These are phyloP conservation scores for Penicillium bovifimosum DNA, from an alignment of 495 filamentous ascomycete species.

Conservation along the genomic window DNA sequence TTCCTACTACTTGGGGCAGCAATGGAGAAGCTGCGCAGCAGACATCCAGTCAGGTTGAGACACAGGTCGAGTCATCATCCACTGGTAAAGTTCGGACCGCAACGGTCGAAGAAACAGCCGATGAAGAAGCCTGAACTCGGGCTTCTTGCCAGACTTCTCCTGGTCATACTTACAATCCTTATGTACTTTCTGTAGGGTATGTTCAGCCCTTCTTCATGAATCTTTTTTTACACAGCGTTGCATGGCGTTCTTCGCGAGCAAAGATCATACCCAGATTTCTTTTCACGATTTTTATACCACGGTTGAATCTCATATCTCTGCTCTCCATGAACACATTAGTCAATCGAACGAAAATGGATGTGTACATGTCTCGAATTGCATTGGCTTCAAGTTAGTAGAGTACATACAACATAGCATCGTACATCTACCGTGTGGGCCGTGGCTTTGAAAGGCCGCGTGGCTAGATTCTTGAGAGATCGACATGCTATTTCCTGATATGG, in stretches of 20 bases:
- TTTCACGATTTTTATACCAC: constrained; percentile 9
- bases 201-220: constrained; percentile 7
- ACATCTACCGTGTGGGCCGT: background rate
- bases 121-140: constrained; percentile 30
- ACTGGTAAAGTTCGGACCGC: constrained; percentile 45
- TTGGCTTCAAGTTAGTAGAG: background rate
- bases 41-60: background rate
- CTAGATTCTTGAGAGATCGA: background rate
- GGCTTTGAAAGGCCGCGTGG: background rate
- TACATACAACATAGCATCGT: background rate
- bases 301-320: constrained; percentile 1
- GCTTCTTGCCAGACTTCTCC: background rate
- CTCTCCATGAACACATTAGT: background rate
- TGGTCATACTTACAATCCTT: constrained; percentile 6
- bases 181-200: background rate
- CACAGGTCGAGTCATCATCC: constrained; percentile 12
- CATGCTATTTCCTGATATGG: background rate
- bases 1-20: constrained; percentile 16
- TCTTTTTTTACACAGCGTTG: constrained; percentile 21
- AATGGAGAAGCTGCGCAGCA: background rate
- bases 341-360: background rate
- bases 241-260: constrained; percentile 28
- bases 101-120: constrained; percentile 45
- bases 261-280: constrained; percentile 30
- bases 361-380: background rate